Evolutionary conservation across 2,329 filamentous ascomycete species (phyloP).

Genomic region (Pestalotiopsis fici): DNA sequence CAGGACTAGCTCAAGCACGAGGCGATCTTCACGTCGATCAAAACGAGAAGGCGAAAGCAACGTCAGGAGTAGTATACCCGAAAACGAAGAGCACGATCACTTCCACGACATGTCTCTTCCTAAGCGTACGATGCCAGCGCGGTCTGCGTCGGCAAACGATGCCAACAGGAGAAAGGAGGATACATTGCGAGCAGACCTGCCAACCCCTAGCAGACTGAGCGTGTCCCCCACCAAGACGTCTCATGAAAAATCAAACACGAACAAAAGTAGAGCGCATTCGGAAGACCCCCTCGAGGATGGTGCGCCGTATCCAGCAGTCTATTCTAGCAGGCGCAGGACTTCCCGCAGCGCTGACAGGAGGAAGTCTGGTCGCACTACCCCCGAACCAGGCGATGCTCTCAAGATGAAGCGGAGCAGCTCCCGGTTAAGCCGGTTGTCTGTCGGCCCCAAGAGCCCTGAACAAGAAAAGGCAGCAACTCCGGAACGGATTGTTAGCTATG

Average conservation of each 20-base stretch:
- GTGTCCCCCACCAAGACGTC: slow-evolving; percentile 19
- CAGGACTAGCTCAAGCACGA: slow-evolving; percentile 54
- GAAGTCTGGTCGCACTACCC: slow-evolving; percentile 49
- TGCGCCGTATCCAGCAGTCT: slow-evolving; percentile 69
- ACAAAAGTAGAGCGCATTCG: slow-evolving; percentile 21
- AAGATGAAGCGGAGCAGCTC: slow-evolving; percentile 58
- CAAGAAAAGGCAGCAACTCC: slow-evolving; percentile 30
- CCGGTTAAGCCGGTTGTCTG: slow-evolving; percentile 59
- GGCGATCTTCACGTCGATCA: slow-evolving; percentile 53
- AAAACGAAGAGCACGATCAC: slow-evolving; percentile 36
- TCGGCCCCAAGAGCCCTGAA: slow-evolving; percentile 36
- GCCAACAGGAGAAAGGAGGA: slow-evolving; percentile 26
- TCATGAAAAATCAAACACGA: slow-evolving; percentile 22
- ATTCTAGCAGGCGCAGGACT: slow-evolving; percentile 59
- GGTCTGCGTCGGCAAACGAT: slow-evolving; percentile 21
- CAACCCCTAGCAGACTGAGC: slow-evolving; percentile 22
- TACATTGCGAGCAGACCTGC: slow-evolving; percentile 27
- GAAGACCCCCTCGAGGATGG: slow-evolving; percentile 55
- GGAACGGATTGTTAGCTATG: slow-evolving; percentile 57
- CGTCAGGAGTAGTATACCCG: slow-evolving; percentile 41
- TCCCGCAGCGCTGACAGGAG: slow-evolving; percentile 45
- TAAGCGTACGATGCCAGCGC: slow-evolving; percentile 23
- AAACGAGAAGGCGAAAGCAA: slow-evolving; percentile 46
- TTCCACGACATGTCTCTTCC: slow-evolving; percentile 17
- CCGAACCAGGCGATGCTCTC: slow-evolving; percentile 45